phyloP scores from a whole-genome alignment of 2,329 filamentous ascomycete species.

The Cytospora paraplurivora region DNA sequence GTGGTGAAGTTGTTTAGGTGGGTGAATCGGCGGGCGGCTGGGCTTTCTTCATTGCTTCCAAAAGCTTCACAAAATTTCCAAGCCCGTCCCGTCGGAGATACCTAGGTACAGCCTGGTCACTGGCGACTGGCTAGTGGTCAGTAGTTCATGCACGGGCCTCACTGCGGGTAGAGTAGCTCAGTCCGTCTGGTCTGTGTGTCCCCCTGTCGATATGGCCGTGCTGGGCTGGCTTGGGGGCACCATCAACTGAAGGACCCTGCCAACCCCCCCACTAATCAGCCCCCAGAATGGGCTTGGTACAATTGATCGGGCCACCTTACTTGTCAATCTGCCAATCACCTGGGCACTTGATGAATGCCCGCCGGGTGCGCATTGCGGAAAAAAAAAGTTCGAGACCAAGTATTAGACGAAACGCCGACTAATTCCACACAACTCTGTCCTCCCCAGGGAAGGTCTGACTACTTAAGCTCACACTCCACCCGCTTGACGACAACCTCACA shows the following conservation, averaged over 20 bases:
- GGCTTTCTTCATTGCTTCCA: neutral
- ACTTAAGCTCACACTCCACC: conserved; percentile 21
- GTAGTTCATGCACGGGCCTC: neutral
- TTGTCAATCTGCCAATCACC: conserved; percentile 9
- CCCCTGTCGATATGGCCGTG: neutral
- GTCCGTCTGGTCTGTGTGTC: neutral
- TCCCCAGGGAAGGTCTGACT: neutral
- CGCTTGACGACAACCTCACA: neutral
- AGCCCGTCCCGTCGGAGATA: neutral
- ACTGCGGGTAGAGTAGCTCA: neutral
- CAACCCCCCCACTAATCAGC: neutral
- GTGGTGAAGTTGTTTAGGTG: conserved; percentile 1
- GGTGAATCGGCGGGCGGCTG: neutral
- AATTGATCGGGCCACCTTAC: conserved; percentile 3
- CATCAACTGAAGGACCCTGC: neutral
- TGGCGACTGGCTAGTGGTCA: no score
- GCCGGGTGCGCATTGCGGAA: conserved; percentile 28
- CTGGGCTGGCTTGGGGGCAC: neutral
- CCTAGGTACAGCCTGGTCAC: neutral
- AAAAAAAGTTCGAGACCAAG: conserved; percentile 34
- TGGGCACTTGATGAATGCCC: conserved; percentile 18
- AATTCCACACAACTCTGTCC: conserved; percentile 15
- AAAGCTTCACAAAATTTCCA: conserved; percentile 3
- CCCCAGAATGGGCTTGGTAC: conserved; percentile 1
- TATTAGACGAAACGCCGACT: conserved; percentile 7